Evolutionary conservation across 345 rosid genomes (phyloP), one percentile per base, ranked within the genome.

Genomic region (Odontarrhena argentea): DNA sequence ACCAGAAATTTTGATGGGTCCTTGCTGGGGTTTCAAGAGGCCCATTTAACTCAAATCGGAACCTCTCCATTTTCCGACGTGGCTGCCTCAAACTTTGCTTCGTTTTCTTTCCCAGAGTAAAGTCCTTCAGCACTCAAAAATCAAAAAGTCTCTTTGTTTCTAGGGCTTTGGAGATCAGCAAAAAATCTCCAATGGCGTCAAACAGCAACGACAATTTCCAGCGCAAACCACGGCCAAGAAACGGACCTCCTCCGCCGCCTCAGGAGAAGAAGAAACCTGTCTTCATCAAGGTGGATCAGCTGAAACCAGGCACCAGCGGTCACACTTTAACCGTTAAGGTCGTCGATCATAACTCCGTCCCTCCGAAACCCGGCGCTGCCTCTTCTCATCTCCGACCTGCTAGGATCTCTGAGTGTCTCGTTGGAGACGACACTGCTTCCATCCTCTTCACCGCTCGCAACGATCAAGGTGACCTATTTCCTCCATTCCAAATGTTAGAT

Each of bases 391-490:
- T 76, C 50, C 87, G 82, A 45, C 78, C 72, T 53, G 61, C 79
- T 54, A 83, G 82, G 51, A 85, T 85, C 78, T 74, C 87, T 30
- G 89, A 87, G 80, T 87, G 89, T 63, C 85, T 85, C 53, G 67
- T 87, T 10, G 93, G 93, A 3, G 93, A 87, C 51, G 93, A 87
- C 48, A 87, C 93, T 10, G 93, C 81, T 60, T 73, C 78, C 38
- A 83, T 87, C 44, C 80, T 85, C 65, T 87, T 85, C 59, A 85
- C 93, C 7, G 92, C 92, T 62, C 89, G 89, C 44, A 84, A 84
- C 71, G 93, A 83, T 74, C 93, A 87, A 85, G 92, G 89, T 85
- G 25, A 36, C 7, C 6, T 7, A 36, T 1, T 5, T 36, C 9
- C 9, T 6, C 8, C 40, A 36, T 36, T 6, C 9, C 4, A n/a